Conservation (phyloP, 768 basidiomycete species). For the Suillus americanus region DNA sequence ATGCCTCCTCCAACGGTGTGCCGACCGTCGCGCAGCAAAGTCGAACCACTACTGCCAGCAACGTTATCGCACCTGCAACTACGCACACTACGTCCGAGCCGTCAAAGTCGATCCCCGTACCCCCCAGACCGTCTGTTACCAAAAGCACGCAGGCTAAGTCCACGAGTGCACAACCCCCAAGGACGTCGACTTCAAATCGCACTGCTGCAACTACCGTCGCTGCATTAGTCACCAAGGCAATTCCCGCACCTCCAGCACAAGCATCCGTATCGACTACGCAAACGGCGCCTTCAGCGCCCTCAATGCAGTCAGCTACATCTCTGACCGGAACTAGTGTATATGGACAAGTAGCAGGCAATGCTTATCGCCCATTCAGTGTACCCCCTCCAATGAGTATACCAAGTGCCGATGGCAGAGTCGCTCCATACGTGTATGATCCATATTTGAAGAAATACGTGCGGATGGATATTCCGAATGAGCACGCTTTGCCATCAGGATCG, state of each 20-base stretch:
- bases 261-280: not conserved
- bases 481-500: not conserved
- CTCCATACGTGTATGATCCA: not conserved
- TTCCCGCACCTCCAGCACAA: not conserved
- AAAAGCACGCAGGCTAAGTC: not conserved
- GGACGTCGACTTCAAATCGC: not conserved
- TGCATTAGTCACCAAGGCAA: not conserved
- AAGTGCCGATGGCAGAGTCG: not conserved
- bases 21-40: not conserved
- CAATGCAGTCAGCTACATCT: not conserved
- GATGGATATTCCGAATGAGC: no score
- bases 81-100: not conserved
- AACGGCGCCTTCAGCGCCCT: not conserved
- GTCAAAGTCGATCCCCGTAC: not conserved
- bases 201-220: not conserved
- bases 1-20: not conserved
- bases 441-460: not conserved
- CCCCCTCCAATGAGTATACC: slow-evolving; percentile 1
- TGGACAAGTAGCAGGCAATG: not conserved
- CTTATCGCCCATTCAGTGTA: not conserved
- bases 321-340: no score
- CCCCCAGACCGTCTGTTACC: slow-evolving; percentile 1
- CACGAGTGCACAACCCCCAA: not conserved
- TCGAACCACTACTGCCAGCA: not conserved
- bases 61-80: not conserved